A percentile compares a stretch with the other conserved stretches of the same genome.
phyloP scores from a whole-genome alignment of 768 basidiomycete genomes.

The Pulveroboletus ravenelii region DNA sequence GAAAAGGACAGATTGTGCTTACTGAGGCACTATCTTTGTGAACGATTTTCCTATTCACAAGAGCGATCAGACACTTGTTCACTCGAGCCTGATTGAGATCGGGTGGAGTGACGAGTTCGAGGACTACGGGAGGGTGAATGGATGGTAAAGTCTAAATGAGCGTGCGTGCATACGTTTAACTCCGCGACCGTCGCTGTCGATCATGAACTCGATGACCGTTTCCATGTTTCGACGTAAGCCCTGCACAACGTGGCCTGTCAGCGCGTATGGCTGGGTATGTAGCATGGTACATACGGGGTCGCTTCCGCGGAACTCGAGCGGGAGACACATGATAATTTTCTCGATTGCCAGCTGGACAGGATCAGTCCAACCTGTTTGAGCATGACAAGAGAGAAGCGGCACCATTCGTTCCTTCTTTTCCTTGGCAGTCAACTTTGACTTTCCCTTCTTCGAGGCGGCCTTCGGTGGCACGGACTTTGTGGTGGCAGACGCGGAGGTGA shows the following conservation, averaged over 20 bases:
- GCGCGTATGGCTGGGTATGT: background rate
- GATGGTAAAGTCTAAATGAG: background rate
- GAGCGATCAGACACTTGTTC: slow-evolving; percentile 88
- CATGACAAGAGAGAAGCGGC: slow-evolving; percentile 15
- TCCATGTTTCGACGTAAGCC: slow-evolving; percentile 75
- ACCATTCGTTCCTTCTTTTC: slow-evolving; percentile 83
- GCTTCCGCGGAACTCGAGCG: slow-evolving; percentile 85
- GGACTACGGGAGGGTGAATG: slow-evolving; percentile 43
- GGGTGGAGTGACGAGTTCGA: slow-evolving; percentile 71
- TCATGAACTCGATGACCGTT: slow-evolving; percentile 68
- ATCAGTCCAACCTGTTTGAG: background rate
- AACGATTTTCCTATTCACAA: slow-evolving; percentile 84
- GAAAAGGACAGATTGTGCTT: slow-evolving; percentile 10
- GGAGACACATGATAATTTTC: slow-evolving; percentile 67
- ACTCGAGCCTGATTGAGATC: slow-evolving; percentile 87
- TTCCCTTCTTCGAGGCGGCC: slow-evolving; percentile 43
- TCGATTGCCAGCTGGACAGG: slow-evolving; percentile 54
- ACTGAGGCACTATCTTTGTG: slow-evolving; percentile 67
- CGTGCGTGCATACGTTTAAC: slow-evolving; percentile 50
- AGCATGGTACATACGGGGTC: slow-evolving; percentile 61
- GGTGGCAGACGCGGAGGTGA: slow-evolving; percentile 32
- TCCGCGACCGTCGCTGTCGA: slow-evolving; percentile 57
- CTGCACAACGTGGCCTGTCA: slow-evolving; percentile 32
- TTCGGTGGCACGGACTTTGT: slow-evolving; percentile 39
- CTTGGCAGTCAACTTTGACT: slow-evolving; percentile 66